These are phyloP conservation scores for Neonectria neomacrospora DNA, from an alignment of 2,329 filamentous ascomycete genomes.

Conservation along the genomic window DNA sequence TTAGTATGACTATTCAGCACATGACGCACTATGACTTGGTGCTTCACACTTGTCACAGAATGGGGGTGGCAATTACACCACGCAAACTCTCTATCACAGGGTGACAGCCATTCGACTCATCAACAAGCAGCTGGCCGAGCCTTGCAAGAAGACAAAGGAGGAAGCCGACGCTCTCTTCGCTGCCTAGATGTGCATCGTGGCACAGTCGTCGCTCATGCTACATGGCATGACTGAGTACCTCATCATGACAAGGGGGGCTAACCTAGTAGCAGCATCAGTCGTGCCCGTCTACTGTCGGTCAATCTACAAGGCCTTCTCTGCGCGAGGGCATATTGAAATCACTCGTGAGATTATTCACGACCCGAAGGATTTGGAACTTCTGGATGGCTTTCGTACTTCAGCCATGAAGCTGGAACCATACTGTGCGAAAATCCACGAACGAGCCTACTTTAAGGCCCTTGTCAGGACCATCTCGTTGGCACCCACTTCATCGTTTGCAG, in stretches of 20 bases:
- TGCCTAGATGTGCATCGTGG: constrained; percentile 49
- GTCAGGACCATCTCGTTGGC: constrained; percentile 26
- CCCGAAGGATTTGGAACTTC: constrained; percentile 32
- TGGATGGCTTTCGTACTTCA: constrained; percentile 36
- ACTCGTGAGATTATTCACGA: constrained; percentile 36
- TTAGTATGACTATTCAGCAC: constrained; percentile 52
- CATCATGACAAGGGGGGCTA: constrained; percentile 48
- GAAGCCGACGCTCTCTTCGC: constrained; percentile 53
- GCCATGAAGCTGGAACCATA: constrained; percentile 32
- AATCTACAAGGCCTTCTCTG: constrained; percentile 38
- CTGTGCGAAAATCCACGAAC: constrained; percentile 32
- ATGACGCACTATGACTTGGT: constrained; percentile 52
- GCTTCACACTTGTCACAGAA: constrained; percentile 51
- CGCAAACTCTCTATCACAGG: constrained; percentile 50
- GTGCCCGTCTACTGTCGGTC: constrained; percentile 36
- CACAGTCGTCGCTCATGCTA: constrained; percentile 51
- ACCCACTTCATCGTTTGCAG: constrained; percentile 31
- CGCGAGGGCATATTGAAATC: constrained; percentile 42
- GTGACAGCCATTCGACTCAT: constrained; percentile 50
- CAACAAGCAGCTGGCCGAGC: constrained; percentile 46
- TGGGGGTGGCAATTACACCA: constrained; percentile 41
- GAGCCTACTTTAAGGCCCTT: constrained; percentile 32
- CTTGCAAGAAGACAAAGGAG: constrained; percentile 39
- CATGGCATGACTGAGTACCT: constrained; percentile 54
- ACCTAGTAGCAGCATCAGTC: constrained; percentile 37